Evolutionary conservation across 1,284 basidiomycete genomes (phyloP).

Genomic region (Apiotrichum akiyoshidainum): DNA sequence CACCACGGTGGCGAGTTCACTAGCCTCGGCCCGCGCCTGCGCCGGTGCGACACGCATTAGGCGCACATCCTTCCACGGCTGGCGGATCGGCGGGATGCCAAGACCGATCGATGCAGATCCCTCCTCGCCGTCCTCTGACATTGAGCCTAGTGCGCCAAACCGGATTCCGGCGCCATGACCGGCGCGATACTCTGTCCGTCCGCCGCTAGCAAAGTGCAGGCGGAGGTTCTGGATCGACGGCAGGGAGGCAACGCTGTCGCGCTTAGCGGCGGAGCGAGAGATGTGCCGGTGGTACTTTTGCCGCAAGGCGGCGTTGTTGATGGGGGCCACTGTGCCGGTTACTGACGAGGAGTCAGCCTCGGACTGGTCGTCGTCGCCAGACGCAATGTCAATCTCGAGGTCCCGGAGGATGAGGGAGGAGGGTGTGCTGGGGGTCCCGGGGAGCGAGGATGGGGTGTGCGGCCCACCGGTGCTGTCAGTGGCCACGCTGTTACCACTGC

Average conservation of each 20-base stretch:
- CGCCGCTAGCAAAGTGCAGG: constrained; percentile 40
- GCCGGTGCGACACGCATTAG: constrained; percentile 30
- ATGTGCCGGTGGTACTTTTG: constrained; percentile 39
- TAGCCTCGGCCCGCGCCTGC: constrained; percentile 32
- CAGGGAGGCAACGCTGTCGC: constrained; percentile 46
- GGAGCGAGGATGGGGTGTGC: background rate
- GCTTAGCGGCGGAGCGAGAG: constrained; percentile 44
- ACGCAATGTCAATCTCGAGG: background rate
- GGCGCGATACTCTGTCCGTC: constrained; percentile 31
- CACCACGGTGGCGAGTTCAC: constrained; percentile 14
- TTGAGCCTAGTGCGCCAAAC: constrained; percentile 12
- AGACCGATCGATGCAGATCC: background rate
- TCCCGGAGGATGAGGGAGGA: background rate
- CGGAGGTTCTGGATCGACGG: constrained; percentile 50
- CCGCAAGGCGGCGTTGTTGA: background rate
- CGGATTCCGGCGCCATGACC: constrained; percentile 39
- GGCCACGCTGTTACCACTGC: background rate
- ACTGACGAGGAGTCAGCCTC: constrained; percentile 2
- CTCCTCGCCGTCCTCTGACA: constrained; percentile 34
- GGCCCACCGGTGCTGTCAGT: background rate
- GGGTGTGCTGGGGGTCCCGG: background rate
- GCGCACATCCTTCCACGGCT: constrained; percentile 45
- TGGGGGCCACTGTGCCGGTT: background rate
- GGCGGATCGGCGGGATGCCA: constrained; percentile 9
- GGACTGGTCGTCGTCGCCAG: background rate